Evolutionary conservation across 768 basidiomycete species (phyloP), one percentile per base, ranked within the genome.

Genomic region (Pisolithus sp.): DNA sequence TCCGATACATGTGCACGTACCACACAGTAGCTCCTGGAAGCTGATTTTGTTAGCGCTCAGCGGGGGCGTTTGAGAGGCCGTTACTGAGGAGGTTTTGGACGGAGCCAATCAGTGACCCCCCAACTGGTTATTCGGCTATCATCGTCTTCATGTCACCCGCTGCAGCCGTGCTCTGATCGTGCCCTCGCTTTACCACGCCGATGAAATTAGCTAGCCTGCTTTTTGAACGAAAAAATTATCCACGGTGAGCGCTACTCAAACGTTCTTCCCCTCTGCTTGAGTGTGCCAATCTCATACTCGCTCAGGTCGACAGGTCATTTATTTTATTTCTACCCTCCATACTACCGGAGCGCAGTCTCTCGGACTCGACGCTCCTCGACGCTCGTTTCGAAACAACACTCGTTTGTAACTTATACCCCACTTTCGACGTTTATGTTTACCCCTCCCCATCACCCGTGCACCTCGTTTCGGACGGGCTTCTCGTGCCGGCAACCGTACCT

Each of bases 391-490:
- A 46, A 26, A 46, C 34, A 48, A 63, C 64, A 46, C 42, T 69
- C 68, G 23, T 64, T 68, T 59, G 42, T 23, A 24, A 6, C 42
- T n/a, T 43, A 47, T 34, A 43, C 40, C n/a, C 36, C 34, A 34
- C 24, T 26, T 18, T 50, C 45, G 37, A 50, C 45, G 31, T 47
- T 41, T 38, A 74, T 74, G 73, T 73, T 74, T 59, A 74, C 72
- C 44, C 72, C 72, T 21, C 71, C 72, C 43, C 46, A 28, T 45
- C 50, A 43, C 13, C n/a, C 10, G 20, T 17, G 26, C 39, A 49
- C 48, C 34, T 5, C 24, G 26, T 48, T 21, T 20, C 21, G 34
- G 47, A 53, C 43, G n/a, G 41, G 36, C 50, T 38, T 20, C 44
- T 48, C 17, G 31, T 43, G 47, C 39, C 53, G 31, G 55, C 45